Evolutionary conservation across 108 stramenopile species (phyloP).

Genomic region (Nitzschia sp.): DNA sequence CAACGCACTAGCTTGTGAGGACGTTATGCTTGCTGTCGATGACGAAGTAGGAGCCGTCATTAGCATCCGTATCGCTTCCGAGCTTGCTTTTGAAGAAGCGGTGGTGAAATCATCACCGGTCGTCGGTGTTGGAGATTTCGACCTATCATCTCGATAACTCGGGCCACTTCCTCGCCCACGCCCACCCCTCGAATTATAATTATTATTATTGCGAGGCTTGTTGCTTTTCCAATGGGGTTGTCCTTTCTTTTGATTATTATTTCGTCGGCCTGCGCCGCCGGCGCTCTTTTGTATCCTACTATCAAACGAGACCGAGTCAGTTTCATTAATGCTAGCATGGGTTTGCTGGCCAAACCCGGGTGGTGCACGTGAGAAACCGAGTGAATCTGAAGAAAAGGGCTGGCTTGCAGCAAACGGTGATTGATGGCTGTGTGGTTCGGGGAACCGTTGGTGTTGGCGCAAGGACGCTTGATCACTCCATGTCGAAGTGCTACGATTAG

Average conservation of each 20-base stretch:
- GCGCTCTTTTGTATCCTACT: not conserved
- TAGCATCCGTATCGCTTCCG: constrained; percentile 34
- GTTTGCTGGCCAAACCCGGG: not conserved
- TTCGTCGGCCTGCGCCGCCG: not conserved
- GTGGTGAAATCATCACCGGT: constrained; percentile 5
- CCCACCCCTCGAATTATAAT: not conserved
- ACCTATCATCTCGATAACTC: not conserved
- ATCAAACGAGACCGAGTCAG: not conserved
- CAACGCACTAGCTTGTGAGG: constrained; percentile 16
- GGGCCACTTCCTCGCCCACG: not conserved
- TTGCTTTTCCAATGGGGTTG: no score
- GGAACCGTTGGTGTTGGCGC: not conserved
- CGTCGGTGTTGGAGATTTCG: not conserved
- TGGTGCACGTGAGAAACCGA: not conserved
- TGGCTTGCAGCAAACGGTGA: no score
- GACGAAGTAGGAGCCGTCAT: constrained; percentile 19
- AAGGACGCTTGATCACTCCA: constrained; percentile 1
- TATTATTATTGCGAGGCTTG: not conserved
- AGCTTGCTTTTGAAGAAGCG: constrained; percentile 25
- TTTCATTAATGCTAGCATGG: not conserved
- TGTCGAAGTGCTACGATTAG: not conserved
- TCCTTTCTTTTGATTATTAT: not conserved
- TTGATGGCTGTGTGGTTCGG: no score
- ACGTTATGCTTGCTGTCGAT: constrained; percentile 3
- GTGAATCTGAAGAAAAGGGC: no score